Evolutionary conservation across 176 grass and related monocot species (phyloP).

Genomic region (Phyllostachys edulis): DNA sequence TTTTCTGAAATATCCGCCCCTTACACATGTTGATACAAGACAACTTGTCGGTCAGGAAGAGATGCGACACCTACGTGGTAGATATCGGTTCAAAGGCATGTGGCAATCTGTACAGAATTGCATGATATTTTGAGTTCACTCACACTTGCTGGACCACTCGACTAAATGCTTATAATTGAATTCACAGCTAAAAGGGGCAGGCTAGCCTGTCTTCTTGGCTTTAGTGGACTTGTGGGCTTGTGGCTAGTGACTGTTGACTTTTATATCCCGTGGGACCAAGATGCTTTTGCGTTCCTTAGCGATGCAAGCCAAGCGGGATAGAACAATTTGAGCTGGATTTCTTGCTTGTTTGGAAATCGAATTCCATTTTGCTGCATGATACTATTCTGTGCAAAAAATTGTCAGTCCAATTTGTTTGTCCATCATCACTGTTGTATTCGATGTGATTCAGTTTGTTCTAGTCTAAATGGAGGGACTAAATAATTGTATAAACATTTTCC

Average conservation of each 20-base stretch:
- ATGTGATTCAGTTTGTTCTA: background rate
- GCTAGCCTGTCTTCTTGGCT: constrained; percentile 10
- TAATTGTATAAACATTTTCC: background rate
- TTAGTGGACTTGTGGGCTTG: background rate
- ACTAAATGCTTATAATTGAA: background rate
- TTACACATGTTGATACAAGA: background rate
- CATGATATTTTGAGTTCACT: constrained; percentile 7
- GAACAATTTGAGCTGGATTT: background rate
- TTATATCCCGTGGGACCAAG: background rate
- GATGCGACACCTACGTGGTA: background rate
- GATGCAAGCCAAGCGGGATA: background rate
- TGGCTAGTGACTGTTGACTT: background rate
- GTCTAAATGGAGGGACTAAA: background rate
- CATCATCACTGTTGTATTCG: background rate
- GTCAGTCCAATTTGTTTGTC: background rate
- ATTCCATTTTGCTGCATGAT: background rate
- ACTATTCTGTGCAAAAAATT: background rate
- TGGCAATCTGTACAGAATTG: background rate
- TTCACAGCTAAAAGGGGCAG: background rate
- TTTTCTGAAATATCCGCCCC: background rate
- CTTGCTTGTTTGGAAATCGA: background rate
- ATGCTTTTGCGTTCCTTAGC: constrained; percentile 25
- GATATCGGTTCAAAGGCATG: background rate
- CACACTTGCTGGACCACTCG: background rate
- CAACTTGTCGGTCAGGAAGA: background rate